Percentiles rank a stretch among this genome's conserved stretches.
These are phyloP conservation scores for Rubroboletus pulcherrimus DNA, from an alignment of 768 basidiomycete species.

Conservation along the genomic window DNA sequence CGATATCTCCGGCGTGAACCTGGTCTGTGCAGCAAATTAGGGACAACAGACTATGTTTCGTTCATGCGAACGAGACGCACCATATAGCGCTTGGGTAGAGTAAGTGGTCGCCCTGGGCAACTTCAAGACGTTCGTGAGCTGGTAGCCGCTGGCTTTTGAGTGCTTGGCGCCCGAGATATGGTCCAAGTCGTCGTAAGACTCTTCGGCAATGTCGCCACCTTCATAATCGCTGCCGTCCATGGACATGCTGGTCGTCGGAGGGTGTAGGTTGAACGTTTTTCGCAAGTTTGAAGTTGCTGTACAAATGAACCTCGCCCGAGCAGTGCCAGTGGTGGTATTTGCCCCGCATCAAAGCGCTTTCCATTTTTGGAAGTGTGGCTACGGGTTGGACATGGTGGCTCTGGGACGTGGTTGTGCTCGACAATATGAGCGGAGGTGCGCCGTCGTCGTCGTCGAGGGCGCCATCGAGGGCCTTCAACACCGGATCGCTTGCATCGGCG, in stretches of 20 bases:
- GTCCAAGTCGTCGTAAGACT: slow-evolving; percentile 13
- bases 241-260: not conserved
- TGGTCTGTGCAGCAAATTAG: slow-evolving; percentile 45
- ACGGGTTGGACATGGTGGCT: not conserved
- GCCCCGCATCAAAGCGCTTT: not conserved
- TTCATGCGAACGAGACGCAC: slow-evolving; percentile 26
- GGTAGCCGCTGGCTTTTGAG: slow-evolving; percentile 18
- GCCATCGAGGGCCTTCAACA: slow-evolving; percentile 4
- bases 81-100: slow-evolving; percentile 57
- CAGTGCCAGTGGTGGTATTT: too few species aligned
- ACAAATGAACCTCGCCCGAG: not conserved
- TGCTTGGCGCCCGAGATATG: not conserved
- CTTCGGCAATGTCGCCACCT: slow-evolving; percentile 10
- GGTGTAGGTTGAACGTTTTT: not conserved
- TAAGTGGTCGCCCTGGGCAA: slow-evolving; percentile 60
- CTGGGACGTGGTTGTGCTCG: not conserved
- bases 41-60: not conserved
- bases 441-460: slow-evolving; percentile 20
- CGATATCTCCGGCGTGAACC: slow-evolving; percentile 57
- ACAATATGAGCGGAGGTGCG: slow-evolving; percentile 8
- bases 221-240: slow-evolving; percentile 26
- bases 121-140: slow-evolving; percentile 45
- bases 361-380: slow-evolving; percentile 4
- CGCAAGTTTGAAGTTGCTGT: slow-evolving; percentile 2
- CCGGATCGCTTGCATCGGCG: slow-evolving; percentile 10